Percentiles rank a stretch among this genome's conserved stretches.
These are phyloP conservation scores for Aspergillus neotritici DNA, from an alignment of 2,329 filamentous ascomycete species.

Conservation along the genomic window DNA sequence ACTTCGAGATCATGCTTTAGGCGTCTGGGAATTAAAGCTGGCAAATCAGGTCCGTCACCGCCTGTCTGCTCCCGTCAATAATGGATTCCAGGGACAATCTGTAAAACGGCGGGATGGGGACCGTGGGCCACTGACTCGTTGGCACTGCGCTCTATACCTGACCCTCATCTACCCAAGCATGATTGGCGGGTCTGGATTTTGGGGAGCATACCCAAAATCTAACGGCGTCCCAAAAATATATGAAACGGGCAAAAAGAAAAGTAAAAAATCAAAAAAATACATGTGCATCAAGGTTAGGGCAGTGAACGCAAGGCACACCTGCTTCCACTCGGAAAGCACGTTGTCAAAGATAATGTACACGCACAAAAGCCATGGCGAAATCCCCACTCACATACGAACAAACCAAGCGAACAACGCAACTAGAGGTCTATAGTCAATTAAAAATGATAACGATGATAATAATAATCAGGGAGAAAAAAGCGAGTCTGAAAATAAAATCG, in stretches of 20 bases:
- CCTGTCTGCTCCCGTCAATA: slow-evolving; percentile 12
- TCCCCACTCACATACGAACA: slow-evolving; percentile 14
- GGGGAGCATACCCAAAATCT: no score
- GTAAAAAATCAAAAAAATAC: slow-evolving; percentile 4
- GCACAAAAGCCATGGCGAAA: slow-evolving; percentile 12
- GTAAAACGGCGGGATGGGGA: slow-evolving; percentile 5
- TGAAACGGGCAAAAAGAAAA: no score
- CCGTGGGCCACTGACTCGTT: no score
- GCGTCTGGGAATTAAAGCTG: slow-evolving; percentile 1
- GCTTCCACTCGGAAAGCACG: slow-evolving; percentile 11
- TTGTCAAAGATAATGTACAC: slow-evolving; percentile 12
- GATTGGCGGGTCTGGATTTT: no score
- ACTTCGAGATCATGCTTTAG: slow-evolving; percentile 14
- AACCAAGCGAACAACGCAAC: slow-evolving; percentile 8
- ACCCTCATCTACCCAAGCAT: no score
- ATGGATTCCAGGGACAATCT: slow-evolving; percentile 11
- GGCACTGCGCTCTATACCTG: no score
- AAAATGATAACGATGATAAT: slow-evolving; percentile 1
- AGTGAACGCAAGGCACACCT: slow-evolving; percentile 8
- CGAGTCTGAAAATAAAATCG: slow-evolving; percentile 13
- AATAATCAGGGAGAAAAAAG: slow-evolving; percentile 16
- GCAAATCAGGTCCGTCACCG: slow-evolving; percentile 14
- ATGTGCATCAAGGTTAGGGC: slow-evolving; percentile 4
- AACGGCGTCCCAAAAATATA: no score
- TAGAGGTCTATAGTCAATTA: no score